These are phyloP conservation scores for Argentina anserina DNA, from an alignment of 306 rosid species.

Conservation along the genomic window DNA sequence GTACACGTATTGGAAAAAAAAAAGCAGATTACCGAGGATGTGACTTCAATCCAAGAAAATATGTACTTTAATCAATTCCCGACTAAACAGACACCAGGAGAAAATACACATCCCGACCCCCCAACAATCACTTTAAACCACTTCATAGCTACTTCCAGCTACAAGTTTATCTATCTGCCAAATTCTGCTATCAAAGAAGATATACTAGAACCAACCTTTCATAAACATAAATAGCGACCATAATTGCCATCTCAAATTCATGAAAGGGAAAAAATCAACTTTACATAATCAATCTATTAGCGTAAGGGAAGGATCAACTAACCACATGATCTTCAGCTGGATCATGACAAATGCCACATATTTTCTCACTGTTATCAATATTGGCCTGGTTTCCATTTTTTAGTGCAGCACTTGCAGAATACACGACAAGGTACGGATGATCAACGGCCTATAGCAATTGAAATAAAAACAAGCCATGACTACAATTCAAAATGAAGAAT, in stretches of 20 bases:
- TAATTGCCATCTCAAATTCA: background rate
- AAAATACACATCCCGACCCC: background rate
- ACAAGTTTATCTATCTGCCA: background rate
- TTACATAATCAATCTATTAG: background rate
- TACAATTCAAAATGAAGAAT: background rate
- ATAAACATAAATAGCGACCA: background rate
- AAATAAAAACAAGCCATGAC: background rate
- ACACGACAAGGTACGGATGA: slow-evolving; percentile 86
- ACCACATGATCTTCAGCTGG: slow-evolving; percentile 75
- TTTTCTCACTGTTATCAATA: slow-evolving; percentile 35
- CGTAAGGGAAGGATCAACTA: slow-evolving; percentile 24
- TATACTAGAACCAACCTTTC: background rate
- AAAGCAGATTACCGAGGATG: background rate
- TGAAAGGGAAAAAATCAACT: background rate
- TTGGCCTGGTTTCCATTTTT: slow-evolving; percentile 34
- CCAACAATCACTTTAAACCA: background rate
- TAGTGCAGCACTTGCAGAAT: slow-evolving; percentile 59
- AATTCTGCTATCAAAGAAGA: background rate
- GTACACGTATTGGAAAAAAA: background rate
- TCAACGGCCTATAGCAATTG: slow-evolving; percentile 64
- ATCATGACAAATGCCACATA: slow-evolving; percentile 77
- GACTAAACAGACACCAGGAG: background rate
- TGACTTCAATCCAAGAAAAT: background rate
- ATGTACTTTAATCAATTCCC: background rate
- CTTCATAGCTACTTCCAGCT: background rate